phyloP scores from a whole-genome alignment of 169 alveolate species.

The Perkinsus olseni region DNA sequence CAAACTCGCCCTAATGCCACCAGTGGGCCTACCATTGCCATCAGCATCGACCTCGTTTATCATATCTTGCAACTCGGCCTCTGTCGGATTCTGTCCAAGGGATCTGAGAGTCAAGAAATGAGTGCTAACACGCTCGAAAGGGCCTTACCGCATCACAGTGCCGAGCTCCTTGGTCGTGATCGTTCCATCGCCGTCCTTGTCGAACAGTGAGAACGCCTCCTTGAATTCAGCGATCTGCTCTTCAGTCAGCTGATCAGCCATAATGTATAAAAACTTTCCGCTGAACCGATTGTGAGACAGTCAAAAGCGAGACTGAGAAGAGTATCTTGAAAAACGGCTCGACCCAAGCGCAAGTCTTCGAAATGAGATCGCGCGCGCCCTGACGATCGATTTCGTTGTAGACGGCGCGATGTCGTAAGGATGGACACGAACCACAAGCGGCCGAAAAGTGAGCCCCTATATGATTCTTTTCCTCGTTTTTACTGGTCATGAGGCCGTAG shows the following conservation, averaged over 20 bases:
- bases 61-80: conserved; percentile 91
- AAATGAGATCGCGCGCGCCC: not conserved
- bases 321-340: not conserved
- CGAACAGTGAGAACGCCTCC: conserved; percentile 99
- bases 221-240: conserved; percentile 99
- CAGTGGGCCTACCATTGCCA: conserved; percentile 63
- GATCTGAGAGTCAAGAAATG: conserved; percentile 29
- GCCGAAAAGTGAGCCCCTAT: no score
- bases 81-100: conserved; percentile 93
- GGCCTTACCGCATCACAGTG: conserved; percentile 84
- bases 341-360: not conserved
- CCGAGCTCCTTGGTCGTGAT: conserved; percentile 92
- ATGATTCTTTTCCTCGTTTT: no score
- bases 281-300: no score
- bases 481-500: no score
- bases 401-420: not conserved
- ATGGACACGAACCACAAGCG: not conserved
- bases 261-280: conserved; percentile 8
- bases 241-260: conserved; percentile 97
- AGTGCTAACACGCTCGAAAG: conserved; percentile 10
- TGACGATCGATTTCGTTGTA: not conserved
- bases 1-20: not conserved
- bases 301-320: no score
- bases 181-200: conserved; percentile 99
- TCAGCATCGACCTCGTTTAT: conserved; percentile 87